Conservation (phyloP, 257 asterid genomes). For the Solanum tarijense region DNA sequence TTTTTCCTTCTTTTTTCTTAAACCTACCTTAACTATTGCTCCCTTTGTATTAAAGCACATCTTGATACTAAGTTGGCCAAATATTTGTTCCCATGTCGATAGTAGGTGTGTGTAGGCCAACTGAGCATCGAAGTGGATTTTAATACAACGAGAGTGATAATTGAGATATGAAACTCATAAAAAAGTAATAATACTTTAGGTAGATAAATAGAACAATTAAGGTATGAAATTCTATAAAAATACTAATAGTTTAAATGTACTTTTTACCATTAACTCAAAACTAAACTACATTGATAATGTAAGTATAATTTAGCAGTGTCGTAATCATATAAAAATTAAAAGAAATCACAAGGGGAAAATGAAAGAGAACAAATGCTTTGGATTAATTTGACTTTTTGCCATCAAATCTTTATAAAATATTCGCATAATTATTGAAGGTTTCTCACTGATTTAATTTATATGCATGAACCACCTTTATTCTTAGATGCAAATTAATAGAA, state of each 20-base stretch:
- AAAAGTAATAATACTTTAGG: no score
- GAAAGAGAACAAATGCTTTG: background rate
- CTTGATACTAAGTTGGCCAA: no score
- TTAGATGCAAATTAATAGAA: background rate
- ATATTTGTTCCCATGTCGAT: background rate
- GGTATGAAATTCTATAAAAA: no score
- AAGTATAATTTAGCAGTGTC: background rate
- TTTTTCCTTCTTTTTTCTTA: no score
- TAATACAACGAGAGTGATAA: background rate
- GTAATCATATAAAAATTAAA: background rate
- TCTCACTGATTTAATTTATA: background rate
- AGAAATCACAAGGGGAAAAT: background rate
- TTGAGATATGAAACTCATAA: no score
- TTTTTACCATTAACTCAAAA: background rate
- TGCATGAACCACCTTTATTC: background rate
- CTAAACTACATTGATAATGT: background rate
- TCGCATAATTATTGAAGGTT: background rate
- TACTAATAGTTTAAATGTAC: no score
- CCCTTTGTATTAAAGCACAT: no score
- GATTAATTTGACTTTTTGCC: background rate
- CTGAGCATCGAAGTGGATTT: background rate
- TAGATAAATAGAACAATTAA: background rate
- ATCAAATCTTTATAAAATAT: background rate
- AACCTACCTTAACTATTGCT: no score
- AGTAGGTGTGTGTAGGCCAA: background rate